Evolutionary conservation across 495 filamentous ascomycete species (phyloP).

Genomic region (Astrothelium subdiscretum): DNA sequence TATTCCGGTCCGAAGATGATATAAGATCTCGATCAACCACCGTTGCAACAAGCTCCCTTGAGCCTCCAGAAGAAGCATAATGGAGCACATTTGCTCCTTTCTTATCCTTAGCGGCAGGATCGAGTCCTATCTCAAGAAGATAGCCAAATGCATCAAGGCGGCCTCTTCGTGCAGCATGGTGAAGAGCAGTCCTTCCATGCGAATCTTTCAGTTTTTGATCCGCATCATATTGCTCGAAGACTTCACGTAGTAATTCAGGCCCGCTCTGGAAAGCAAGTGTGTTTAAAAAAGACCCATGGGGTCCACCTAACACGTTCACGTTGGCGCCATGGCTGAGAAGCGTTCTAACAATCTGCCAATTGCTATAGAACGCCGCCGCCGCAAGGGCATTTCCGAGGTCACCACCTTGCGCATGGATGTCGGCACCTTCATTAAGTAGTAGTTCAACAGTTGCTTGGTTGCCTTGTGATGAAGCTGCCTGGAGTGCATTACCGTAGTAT

Average conservation of each 20-base stretch:
- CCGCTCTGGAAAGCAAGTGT: conserved; percentile 4
- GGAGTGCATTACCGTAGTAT: too few relatives aligned
- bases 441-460: too few relatives aligned
- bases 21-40: not conserved
- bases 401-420: conserved; percentile 14
- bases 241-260: not conserved
- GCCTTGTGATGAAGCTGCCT: too few relatives aligned
- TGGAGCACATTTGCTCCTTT: not conserved
- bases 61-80: conserved; percentile 3
- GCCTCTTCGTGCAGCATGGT: not conserved
- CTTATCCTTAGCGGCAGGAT: not conserved
- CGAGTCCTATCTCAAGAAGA: not conserved
- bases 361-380: conserved; percentile 4
- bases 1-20: not conserved
- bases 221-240: not conserved
- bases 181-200: conserved; percentile 1
- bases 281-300: conserved; percentile 1
- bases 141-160: not conserved
- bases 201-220: not conserved
- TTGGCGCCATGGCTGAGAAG: conserved; percentile 7
- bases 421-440: conserved; percentile 10
- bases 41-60: not conserved
- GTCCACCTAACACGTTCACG: conserved; percentile 4
- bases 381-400: conserved; percentile 11
- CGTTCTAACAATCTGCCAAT: conserved; percentile 6